Evolutionary conservation across 1,139 yeast species (phyloP).

Genomic region (Sugiyamaella novakii): DNA sequence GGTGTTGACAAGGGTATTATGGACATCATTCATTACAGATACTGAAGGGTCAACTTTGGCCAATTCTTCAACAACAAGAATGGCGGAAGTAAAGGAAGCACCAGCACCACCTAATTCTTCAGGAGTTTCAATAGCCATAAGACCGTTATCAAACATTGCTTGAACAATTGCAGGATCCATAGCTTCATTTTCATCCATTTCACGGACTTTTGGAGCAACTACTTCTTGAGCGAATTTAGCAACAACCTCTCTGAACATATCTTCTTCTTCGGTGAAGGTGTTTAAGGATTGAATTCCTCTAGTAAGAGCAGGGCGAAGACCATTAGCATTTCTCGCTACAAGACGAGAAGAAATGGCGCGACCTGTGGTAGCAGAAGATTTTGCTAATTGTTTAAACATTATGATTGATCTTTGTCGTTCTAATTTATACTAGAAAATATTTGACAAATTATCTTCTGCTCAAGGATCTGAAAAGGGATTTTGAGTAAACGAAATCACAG

Average conservation of each 20-base stretch:
- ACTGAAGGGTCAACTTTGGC: conserved; percentile 50
- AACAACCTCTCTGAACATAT: conserved; percentile 46
- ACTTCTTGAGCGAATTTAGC: conserved; percentile 46
- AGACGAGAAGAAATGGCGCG: conserved; percentile 6
- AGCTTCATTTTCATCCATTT: conserved; percentile 48
- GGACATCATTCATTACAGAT: conserved; percentile 49
- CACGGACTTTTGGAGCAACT: conserved; percentile 46
- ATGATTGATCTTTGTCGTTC: background rate
- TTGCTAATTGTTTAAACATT: conserved; percentile 17
- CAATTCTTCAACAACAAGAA: conserved; percentile 49
- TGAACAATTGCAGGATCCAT: conserved; percentile 45
- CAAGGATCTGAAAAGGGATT: background rate
- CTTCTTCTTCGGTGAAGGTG: conserved; percentile 46
- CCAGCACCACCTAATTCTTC: conserved; percentile 51
- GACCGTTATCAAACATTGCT: conserved; percentile 47
- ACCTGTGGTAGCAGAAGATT: conserved; percentile 7
- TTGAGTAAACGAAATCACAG: background rate
- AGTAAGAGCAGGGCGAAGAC: conserved; percentile 9
- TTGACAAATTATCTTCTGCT: background rate
- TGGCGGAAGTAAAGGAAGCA: conserved; percentile 49
- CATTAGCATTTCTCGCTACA: conserved; percentile 9
- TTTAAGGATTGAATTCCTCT: conserved; percentile 27
- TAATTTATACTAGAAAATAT: too few relatives aligned
- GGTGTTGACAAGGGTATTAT: conserved; percentile 49
- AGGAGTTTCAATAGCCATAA: conserved; percentile 51